Base-by-base conservation (phyloP, 148 eudicot genomes). In the Persicaria maculosa region DNA sequence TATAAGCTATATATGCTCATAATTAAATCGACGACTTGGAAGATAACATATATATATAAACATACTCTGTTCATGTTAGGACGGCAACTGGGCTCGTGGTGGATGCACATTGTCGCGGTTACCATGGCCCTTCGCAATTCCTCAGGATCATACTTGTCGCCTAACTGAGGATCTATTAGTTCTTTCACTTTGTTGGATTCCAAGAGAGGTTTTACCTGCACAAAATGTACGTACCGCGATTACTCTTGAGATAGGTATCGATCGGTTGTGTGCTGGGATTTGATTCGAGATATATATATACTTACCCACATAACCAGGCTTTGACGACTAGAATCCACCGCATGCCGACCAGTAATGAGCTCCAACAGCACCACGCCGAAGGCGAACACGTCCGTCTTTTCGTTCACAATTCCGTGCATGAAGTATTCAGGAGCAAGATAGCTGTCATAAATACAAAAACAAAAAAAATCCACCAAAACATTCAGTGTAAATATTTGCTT, bases 291-390 rank as follows among this genome's bases (percentile, higher is more conserved):
- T 50, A n/a, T n/a, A n/a, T n/a, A n/a, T n/a, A n/a, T n/a, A 57
- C 90, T 53, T 89, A 95, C 98, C 99, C 99, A 95, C 86, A 89
- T 87, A 72, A 89, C 97, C 6, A 95, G 92, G 82, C 99, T 95
- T 58, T 95, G 96, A 52, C 87, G 80, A 77, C 72, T 74, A 9
- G 96, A 86, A 79, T 87, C 91, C 65, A 95, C 92, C 47, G 99
- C 93, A 22, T 87, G 93, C 7, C 94, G 96, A 31, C 99, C 99
- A 6, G 99, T 92, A 20, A 95, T 87, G 75, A 95, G 89, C 90
- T 95, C 97, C 20, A 95, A 84, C 64, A 95, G 64, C 20, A 95
- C 71, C 71, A 91, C 98, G 15, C 98, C 98, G 70, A 87, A 94
- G n/a, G 98, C 95, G 74, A 92, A 92, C 11, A 90, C 92, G 74